phyloP scores from a whole-genome alignment of 2,329 filamentous ascomycete genomes.

The Claviceps purpurea region DNA sequence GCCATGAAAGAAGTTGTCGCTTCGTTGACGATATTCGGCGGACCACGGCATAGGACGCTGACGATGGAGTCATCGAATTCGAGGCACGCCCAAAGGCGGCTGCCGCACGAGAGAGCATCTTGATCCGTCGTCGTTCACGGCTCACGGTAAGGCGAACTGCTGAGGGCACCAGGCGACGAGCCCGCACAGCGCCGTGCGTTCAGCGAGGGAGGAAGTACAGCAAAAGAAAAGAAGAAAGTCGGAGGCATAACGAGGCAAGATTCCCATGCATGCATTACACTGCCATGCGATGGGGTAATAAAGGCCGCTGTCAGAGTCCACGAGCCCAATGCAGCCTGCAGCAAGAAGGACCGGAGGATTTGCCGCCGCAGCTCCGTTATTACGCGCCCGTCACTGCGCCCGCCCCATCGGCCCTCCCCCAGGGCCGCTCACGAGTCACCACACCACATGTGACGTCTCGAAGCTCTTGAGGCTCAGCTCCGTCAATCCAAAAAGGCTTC shows the following conservation, averaged over 20 bases:
- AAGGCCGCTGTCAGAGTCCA: not conserved
- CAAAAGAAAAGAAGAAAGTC: not conserved
- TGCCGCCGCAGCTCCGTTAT: constrained; percentile 6
- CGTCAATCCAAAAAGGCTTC: constrained; percentile 18
- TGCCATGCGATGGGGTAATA: not conserved
- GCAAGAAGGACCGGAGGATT: constrained; percentile 3
- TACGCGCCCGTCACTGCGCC: not conserved
- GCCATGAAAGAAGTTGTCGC: constrained; percentile 20
- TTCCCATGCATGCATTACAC: not conserved
- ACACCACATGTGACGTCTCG: constrained; percentile 17
- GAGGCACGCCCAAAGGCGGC: constrained; percentile 11
- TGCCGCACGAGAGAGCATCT: constrained; percentile 13
- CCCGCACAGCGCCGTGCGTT: not conserved
- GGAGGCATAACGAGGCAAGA: not conserved
- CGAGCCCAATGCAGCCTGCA: not conserved
- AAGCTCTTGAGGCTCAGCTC: constrained; percentile 8
- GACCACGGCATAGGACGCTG: constrained; percentile 11
- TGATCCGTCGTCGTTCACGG: constrained; percentile 2
- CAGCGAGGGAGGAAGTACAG: not conserved
- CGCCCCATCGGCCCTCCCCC: too few relatives aligned
- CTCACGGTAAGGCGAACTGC: not conserved
- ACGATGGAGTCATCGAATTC: constrained; percentile 8
- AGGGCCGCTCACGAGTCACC: not conserved
- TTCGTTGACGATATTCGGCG: not conserved
- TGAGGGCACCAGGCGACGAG: not conserved